Evolutionary conservation across 2,329 filamentous ascomycete genomes (phyloP).

Genomic region (Talaromyces marneffei): DNA sequence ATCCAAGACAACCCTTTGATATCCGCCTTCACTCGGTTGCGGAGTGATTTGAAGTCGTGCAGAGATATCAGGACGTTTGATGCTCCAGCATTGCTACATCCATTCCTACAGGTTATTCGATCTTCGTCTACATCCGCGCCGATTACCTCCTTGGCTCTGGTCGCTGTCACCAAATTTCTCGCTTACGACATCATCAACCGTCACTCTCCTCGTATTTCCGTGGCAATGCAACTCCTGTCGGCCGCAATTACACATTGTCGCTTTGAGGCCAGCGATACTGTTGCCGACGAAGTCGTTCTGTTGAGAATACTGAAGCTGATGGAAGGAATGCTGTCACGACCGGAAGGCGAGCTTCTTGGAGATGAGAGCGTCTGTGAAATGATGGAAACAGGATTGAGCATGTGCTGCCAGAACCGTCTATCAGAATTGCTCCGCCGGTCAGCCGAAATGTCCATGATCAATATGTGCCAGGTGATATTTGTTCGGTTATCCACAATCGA

Average conservation of each 20-base stretch:
- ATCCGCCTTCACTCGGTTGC: constrained; percentile 83
- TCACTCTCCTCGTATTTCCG: constrained; percentile 75
- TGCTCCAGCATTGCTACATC: constrained; percentile 79
- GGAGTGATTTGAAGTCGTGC: constrained; percentile 78
- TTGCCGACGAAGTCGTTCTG: constrained; percentile 91
- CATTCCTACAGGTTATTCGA: constrained; percentile 93
- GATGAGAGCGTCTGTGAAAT: constrained; percentile 98
- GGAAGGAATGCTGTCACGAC: constrained; percentile 96
- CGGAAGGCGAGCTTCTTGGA: constrained; percentile 85
- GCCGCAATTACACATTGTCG: constrained; percentile 95
- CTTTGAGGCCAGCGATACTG: constrained; percentile 92
- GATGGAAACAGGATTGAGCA: constrained; percentile 96
- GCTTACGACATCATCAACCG: constrained; percentile 86
- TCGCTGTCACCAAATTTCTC: constrained; percentile 93
- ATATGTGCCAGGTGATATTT: constrained; percentile 99
- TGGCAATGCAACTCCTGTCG: constrained; percentile 91
- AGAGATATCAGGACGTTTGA: constrained; percentile 89
- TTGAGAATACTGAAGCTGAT: constrained; percentile 92
- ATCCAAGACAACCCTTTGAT: constrained; percentile 97
- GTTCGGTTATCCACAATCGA: constrained; percentile 81
- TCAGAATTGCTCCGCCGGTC: constrained; percentile 86
- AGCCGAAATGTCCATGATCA: constrained; percentile 94
- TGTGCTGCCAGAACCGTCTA: constrained; percentile 89
- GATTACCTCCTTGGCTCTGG: constrained; percentile 88
- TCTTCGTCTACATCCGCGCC: constrained; percentile 93